Percentiles rank a stretch among this genome's conserved stretches.
Conservation (phyloP, 225 moss, liverwort and hornwort species). For the Lunularia cruciata region DNA sequence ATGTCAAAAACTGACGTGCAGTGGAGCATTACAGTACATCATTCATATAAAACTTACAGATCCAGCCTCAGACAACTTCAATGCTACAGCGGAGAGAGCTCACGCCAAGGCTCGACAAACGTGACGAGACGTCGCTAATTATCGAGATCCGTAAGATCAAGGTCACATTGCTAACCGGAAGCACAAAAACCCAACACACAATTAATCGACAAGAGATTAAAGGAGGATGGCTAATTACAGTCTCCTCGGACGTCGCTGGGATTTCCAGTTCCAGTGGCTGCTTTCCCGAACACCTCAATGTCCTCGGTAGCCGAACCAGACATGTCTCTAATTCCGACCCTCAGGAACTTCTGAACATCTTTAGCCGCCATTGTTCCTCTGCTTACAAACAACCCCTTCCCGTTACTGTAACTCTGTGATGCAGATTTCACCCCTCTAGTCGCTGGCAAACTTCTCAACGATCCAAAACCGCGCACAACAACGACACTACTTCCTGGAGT, state of each 20-base stretch:
- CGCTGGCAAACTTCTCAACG: not conserved
- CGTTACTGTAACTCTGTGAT: not conserved
- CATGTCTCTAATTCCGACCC: slow-evolving; percentile 39
- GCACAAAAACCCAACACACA: no score
- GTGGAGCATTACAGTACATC: no score
- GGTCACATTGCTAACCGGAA: no score
- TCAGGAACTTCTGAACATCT: slow-evolving; percentile 18
- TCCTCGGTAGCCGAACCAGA: slow-evolving; percentile 19
- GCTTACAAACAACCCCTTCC: not conserved
- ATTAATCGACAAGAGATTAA: no score
- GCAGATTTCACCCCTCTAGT: not conserved
- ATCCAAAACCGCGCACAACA: not conserved
- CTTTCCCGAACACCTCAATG: slow-evolving; percentile 88
- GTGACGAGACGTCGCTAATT: no score
- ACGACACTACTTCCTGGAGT: not conserved
- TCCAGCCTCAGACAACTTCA: no score
- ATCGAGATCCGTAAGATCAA: no score
- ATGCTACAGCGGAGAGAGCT: no score
- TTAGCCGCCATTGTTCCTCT: slow-evolving; percentile 18
- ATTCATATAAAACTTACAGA: no score
- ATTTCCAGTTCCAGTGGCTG: slow-evolving; percentile 65
- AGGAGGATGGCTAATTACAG: slow-evolving; percentile 40
- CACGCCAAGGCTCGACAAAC: no score
- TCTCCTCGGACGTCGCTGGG: slow-evolving; percentile 83
- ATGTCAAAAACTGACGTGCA: no score